Conservation (phyloP, 2,329 filamentous ascomycete genomes). For the Fusarium staphyleae region DNA sequence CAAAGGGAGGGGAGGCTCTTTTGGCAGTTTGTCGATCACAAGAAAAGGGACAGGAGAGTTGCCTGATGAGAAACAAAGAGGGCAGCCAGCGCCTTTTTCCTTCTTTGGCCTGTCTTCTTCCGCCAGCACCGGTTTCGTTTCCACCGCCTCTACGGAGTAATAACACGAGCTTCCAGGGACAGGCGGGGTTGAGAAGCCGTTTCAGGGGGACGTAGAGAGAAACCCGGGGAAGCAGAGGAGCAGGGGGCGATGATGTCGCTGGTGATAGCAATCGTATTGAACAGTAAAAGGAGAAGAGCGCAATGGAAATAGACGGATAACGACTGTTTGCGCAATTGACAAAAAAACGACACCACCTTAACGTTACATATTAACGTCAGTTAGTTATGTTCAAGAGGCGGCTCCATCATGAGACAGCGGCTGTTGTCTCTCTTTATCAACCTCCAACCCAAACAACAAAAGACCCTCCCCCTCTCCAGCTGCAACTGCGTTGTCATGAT, state of each 20-base stretch:
- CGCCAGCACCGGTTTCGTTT: slow-evolving; percentile 18
- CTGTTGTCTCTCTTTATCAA: neutral
- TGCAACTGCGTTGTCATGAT: slow-evolving; percentile 35
- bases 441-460: neutral
- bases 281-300: neutral
- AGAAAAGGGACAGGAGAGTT: neutral
- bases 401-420: too few species aligned
- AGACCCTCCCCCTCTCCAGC: slow-evolving; percentile 1
- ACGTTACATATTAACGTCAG: too few species aligned
- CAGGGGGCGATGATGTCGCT: neutral
- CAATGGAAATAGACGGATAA: too few species aligned
- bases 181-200: slow-evolving; percentile 10
- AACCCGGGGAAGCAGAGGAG: slow-evolving; percentile 30
- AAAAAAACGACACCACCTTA: too few species aligned
- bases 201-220: slow-evolving; percentile 7
- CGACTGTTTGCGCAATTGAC: too few species aligned
- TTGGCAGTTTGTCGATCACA: slow-evolving; percentile 13
- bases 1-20: slow-evolving; percentile 5
- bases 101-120: neutral
- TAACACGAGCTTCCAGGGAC: slow-evolving; percentile 31
- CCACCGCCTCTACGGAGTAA: slow-evolving; percentile 36
- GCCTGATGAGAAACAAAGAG: neutral
- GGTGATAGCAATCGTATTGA: too few species aligned
- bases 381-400: too few species aligned
- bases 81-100: slow-evolving; percentile 19